phyloP scores from a whole-genome alignment of 192 early-diverging fungal genomes.

The Backusella mclennaniae region DNA sequence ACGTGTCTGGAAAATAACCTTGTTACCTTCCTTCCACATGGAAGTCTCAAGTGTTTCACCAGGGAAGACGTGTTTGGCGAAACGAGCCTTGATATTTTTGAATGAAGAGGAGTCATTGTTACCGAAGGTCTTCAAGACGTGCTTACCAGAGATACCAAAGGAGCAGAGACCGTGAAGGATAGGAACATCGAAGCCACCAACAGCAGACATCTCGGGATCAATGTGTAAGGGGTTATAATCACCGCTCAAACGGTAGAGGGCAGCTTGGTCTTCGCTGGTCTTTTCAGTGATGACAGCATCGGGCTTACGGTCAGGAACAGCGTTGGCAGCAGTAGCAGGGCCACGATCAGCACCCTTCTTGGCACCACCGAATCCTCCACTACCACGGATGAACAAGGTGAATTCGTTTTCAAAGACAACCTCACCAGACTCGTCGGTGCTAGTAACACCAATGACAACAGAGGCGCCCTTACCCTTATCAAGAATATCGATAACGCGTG shows the following conservation, averaged over 20 bases:
- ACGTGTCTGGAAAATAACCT: conserved; percentile 92
- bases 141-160: conserved; percentile 90
- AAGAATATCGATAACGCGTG: conserved; percentile 86
- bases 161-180: conserved; percentile 97
- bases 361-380: conserved; percentile 86
- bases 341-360: conserved; percentile 72
- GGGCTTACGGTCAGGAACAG: conserved; percentile 77
- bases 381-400: conserved; percentile 91
- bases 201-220: conserved; percentile 89
- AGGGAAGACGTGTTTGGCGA: conserved; percentile 87
- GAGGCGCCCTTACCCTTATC: conserved; percentile 97
- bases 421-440: conserved; percentile 72
- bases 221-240: conserved; percentile 99
- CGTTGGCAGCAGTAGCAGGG: conserved; percentile 77
- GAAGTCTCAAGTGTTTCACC: conserved; percentile 98
- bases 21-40: conserved; percentile 91
- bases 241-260: conserved; percentile 90
- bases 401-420: conserved; percentile 84
- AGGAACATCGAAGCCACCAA: conserved; percentile 95
- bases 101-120: conserved; percentile 64
- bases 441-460: conserved; percentile 78
- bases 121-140: conserved; percentile 78
- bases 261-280: conserved; percentile 90
- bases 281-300: conserved; percentile 84
- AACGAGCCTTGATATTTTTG: conserved; percentile 90